These are phyloP conservation scores for Microcyclospora tardicrescens DNA, from an alignment of 2,329 filamentous ascomycete species.

Conservation along the genomic window DNA sequence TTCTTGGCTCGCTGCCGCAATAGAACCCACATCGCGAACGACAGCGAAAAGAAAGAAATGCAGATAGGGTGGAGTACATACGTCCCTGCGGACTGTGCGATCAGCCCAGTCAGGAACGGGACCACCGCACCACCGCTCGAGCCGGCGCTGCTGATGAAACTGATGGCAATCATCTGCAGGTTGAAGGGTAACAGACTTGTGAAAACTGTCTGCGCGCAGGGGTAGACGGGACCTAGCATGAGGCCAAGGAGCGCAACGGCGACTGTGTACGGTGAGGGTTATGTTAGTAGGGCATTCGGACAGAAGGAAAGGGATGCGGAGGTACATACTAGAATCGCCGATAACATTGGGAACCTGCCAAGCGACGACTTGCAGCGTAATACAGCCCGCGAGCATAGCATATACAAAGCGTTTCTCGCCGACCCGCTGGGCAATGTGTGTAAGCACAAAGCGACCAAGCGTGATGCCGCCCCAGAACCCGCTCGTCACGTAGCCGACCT, in stretches of 20 bases:
- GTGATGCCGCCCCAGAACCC: slow-evolving; percentile 46
- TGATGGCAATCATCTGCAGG: slow-evolving; percentile 50
- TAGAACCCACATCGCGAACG: background rate
- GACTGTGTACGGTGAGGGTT: slow-evolving; percentile 26
- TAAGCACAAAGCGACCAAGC: slow-evolving; percentile 50
- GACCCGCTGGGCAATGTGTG: slow-evolving; percentile 50
- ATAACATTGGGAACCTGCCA: slow-evolving; percentile 69
- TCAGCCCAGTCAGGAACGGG: slow-evolving; percentile 51
- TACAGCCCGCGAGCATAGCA: slow-evolving; percentile 45
- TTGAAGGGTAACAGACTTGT: slow-evolving; percentile 45
- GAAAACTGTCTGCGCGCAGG: slow-evolving; percentile 55
- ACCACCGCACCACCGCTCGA: slow-evolving; percentile 55
- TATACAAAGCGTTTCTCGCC: slow-evolving; percentile 62
- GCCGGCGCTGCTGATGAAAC: slow-evolving; percentile 57
- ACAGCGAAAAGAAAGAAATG: slow-evolving; percentile 26
- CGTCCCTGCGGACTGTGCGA: slow-evolving; percentile 49
- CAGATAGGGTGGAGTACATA: slow-evolving; percentile 55
- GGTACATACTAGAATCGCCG: slow-evolving; percentile 42
- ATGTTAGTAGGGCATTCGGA: no score
- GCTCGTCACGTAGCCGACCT: slow-evolving; percentile 68
- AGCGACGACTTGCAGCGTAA: slow-evolving; percentile 59
- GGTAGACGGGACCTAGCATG: slow-evolving; percentile 66
- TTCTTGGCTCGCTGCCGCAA: background rate
- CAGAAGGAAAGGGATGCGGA: slow-evolving; percentile 25
- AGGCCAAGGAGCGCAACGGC: slow-evolving; percentile 51